Percentiles rank a stretch among this genome's conserved stretches.
Evolutionary conservation across 768 basidiomycete species (phyloP).

Genomic region (Pholiota conissans): DNA sequence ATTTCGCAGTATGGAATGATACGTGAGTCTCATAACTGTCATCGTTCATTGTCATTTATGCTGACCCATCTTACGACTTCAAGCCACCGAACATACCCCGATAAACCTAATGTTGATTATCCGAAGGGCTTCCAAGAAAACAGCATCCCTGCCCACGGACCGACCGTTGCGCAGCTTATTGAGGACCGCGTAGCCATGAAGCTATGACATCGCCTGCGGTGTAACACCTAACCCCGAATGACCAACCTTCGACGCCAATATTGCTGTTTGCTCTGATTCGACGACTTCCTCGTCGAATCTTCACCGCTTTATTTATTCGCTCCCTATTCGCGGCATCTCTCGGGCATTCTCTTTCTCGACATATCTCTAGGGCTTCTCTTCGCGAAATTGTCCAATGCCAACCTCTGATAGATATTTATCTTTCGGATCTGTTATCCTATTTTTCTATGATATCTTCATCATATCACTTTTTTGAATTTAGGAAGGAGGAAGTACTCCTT

Average conservation of each 20-base stretch:
- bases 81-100: slow-evolving; percentile 38
- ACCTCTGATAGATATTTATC: not conserved
- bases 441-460: not conserved
- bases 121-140: slow-evolving; percentile 84
- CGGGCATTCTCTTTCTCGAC: not conserved
- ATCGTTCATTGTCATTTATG: not conserved
- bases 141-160: slow-evolving; percentile 74
- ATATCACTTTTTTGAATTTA: not conserved
- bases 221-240: not conserved
- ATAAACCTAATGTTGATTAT: slow-evolving; percentile 56
- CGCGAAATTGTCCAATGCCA: not conserved
- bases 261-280: not conserved
- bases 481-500: not conserved
- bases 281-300: not conserved
- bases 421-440: not conserved
- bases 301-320: not conserved
- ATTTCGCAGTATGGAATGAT: slow-evolving; percentile 84
- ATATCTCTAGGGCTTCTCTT: not conserved
- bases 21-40: slow-evolving; percentile 40
- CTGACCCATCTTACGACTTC: slow-evolving; percentile 8
- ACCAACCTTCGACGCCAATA: not conserved
- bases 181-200: slow-evolving; percentile 56
- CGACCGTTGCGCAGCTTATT: slow-evolving; percentile 63
- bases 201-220: slow-evolving; percentile 7
- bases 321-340: not conserved